Base-by-base conservation (phyloP, 768 basidiomycete species). In the Phylloporus sp. region DNA sequence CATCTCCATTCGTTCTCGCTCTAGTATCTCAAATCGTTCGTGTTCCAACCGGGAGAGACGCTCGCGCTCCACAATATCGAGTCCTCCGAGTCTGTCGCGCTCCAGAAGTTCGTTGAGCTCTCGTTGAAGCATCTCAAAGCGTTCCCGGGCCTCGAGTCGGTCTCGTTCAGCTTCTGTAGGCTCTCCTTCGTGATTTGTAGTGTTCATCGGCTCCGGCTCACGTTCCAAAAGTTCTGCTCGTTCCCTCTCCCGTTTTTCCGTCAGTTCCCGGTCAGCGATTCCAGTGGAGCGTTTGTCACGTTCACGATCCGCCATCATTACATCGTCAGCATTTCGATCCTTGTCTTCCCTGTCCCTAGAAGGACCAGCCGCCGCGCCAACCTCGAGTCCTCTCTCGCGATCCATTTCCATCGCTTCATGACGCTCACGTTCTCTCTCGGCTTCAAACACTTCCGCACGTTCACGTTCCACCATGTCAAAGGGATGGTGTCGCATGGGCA, bases 361-460 rank as follows among this genome's bases (percentile, higher is more conserved):
- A 57, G 53, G 39, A 27, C 55, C 52, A 26, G 32, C 38, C 9
- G 51, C 55, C 2, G 23, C 28, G 28, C 23, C 42, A 20, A 52
- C 45, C 50, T 68, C 65, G 24, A 64, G 56, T 40, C 58, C 60
- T 31, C 63, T 55, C 40, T 67, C 62, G n/a, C 66, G 50, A n/a
- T 73, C 63, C 39, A 64, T 60, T 51, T 69, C 61, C 54, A 60
- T 58, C 13, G 46, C 56, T 45, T 68, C 65, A 22, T 61, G 52
- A 18, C 60, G 57, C 38, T 70, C 73, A 13, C 61, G 59, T 18
- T 72, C 70, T 32, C 71, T 52, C 36, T 70, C 72, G 12, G 70
- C 61, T 13, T 74, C 72, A 23, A 66, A 64, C 22, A 58, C 60
- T 7, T 62, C 64, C 36, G 53, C 57, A 8, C 61, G 65, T 38